A percentile compares a stretch with the other conserved stretches of the same genome.
Conservation (phyloP, 768 basidiomycete species). For the Filobasidium wieringae region DNA sequence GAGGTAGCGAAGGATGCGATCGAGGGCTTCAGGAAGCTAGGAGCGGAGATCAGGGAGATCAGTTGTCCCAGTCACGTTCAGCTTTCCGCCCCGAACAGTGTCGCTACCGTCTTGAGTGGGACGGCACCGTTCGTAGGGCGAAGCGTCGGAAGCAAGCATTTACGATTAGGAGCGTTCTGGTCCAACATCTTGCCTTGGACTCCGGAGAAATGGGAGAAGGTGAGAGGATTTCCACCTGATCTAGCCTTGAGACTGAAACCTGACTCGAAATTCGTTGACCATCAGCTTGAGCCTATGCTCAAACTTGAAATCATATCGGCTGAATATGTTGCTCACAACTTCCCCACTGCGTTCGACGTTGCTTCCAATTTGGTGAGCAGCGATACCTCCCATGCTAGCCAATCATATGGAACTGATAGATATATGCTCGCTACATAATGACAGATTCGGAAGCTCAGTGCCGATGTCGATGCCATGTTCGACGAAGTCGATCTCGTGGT, state of each 20-base stretch:
- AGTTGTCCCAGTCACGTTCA: conserved; percentile 41
- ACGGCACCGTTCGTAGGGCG: conserved; percentile 22
- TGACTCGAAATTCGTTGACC: background rate
- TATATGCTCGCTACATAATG: too few species aligned
- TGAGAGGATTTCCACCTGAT: conserved; percentile 12
- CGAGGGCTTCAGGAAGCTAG: conserved; percentile 38
- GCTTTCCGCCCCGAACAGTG: conserved; percentile 12
- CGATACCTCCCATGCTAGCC: background rate
- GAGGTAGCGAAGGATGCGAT: conserved; percentile 39
- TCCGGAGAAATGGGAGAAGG: conserved; percentile 41
- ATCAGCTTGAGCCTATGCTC: conserved; percentile 18
- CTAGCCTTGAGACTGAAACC: too few species aligned
- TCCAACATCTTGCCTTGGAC: conserved; percentile 36
- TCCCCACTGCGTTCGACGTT: conserved; percentile 37
- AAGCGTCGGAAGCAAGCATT: conserved; percentile 31
- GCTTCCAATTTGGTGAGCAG: conserved; percentile 40
- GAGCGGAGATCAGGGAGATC: conserved; percentile 42
- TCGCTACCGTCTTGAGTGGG: conserved; percentile 21
- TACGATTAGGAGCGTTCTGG: conserved; percentile 39
- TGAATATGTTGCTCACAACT: conserved; percentile 35
- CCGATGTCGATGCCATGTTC: conserved; percentile 38
- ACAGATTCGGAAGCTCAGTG: conserved; percentile 24
- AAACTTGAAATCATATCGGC: conserved; percentile 18
- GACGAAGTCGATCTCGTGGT: conserved; percentile 36
- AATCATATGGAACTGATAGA: background rate